These are phyloP conservation scores for Xylaria curta DNA, from an alignment of 495 filamentous ascomycete species.

Conservation along the genomic window DNA sequence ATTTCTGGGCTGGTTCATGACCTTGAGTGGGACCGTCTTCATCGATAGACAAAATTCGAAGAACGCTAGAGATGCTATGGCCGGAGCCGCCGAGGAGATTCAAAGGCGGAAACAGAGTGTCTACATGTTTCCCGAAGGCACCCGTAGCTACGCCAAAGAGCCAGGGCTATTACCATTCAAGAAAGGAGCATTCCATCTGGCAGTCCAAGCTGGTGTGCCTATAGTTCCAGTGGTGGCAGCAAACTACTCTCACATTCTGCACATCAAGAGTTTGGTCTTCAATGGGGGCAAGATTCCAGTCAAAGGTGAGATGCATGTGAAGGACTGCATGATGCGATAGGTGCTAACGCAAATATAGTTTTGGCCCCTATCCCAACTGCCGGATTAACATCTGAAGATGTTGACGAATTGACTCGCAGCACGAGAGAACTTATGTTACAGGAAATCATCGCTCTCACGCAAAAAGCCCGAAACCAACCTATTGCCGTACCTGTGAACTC, in stretches of 20 bases:
- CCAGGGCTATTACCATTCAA: conserved; percentile 89
- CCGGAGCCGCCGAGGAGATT: conserved; percentile 81
- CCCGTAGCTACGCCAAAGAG: conserved; percentile 82
- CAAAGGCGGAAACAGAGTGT: conserved; percentile 77
- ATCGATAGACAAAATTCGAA: conserved; percentile 86
- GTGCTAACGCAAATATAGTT: conserved; percentile 56
- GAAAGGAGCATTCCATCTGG: conserved; percentile 97
- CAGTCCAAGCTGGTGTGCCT: conserved; percentile 90
- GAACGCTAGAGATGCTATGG: conserved; percentile 85
- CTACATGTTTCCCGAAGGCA: conserved; percentile 95
- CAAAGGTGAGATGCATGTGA: conserved; percentile 65
- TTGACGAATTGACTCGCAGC: conserved; percentile 74
- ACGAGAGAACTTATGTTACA: conserved; percentile 81
- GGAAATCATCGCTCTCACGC: conserved; percentile 70
- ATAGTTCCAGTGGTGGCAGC: conserved; percentile 86
- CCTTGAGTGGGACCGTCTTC: conserved; percentile 86
- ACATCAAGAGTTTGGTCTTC: conserved; percentile 72
- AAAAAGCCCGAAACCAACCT: conserved; percentile 44
- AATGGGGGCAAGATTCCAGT: conserved; percentile 76
- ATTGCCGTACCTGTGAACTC: conserved; percentile 38
- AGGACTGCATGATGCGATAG: not conserved
- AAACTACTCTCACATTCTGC: conserved; percentile 87
- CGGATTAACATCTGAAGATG: conserved; percentile 77
- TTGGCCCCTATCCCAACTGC: conserved; percentile 86
- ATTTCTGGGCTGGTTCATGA: conserved; percentile 97